Evolutionary conservation across 352 stramenopile genomes (phyloP).

Genomic region (Phytophthora lateralis): DNA sequence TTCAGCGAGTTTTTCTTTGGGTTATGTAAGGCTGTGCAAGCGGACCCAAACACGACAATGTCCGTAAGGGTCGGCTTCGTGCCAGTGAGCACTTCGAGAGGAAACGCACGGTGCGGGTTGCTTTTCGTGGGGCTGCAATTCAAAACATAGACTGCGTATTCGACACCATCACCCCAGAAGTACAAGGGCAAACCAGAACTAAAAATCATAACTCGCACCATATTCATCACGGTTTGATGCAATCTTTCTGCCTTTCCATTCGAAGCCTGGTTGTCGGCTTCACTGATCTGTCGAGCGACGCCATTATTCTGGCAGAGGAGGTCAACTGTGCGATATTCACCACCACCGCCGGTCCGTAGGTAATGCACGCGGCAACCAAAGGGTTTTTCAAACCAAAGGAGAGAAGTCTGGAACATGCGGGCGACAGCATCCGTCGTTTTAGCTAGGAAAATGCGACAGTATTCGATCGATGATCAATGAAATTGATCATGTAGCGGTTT

Average conservation of each 20-base stretch:
- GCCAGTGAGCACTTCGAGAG: too few relatives aligned
- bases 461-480: constrained; percentile 27
- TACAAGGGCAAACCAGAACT: constrained; percentile 2
- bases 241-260: constrained; percentile 40
- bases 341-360: constrained; percentile 23
- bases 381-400: constrained; percentile 14
- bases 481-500: constrained; percentile 29
- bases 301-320: constrained; percentile 20
- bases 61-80: too few relatives aligned
- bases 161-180: too few relatives aligned
- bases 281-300: constrained; percentile 24
- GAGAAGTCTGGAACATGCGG: constrained; percentile 11
- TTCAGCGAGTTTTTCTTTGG: too few relatives aligned
- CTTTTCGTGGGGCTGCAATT: too few relatives aligned
- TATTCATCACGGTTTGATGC: constrained; percentile 40
- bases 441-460: constrained; percentile 18
- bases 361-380: constrained; percentile 16
- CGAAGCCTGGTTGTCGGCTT: constrained; percentile 23
- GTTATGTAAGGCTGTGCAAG: too few relatives aligned
- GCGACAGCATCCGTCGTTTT: constrained; percentile 17
- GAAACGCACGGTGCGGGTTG: too few relatives aligned
- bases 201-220: constrained; percentile 36
- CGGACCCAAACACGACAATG: too few relatives aligned
- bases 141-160: too few relatives aligned
- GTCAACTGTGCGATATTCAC: constrained; percentile 24